Conservation (phyloP, 106 monocot species). For the Ottelia alismoides region DNA sequence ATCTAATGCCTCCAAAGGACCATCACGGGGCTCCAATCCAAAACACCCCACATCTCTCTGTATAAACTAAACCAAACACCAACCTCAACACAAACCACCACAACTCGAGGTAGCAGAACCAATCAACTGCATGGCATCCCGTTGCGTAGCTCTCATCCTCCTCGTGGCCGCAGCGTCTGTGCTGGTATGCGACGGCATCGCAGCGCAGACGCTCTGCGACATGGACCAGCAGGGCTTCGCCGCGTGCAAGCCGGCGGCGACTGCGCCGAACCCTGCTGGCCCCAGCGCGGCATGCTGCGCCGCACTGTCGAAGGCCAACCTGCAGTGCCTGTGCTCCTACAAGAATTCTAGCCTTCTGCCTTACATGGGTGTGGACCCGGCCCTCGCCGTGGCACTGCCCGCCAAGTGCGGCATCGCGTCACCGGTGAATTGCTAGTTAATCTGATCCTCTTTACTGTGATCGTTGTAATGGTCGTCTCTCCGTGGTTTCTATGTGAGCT, state of each 20-base stretch:
- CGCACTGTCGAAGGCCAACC: conserved; percentile 28
- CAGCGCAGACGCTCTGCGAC: conserved; percentile 24
- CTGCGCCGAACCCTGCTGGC: conserved; percentile 11
- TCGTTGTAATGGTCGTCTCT: too few relatives aligned
- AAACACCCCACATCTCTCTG: too few relatives aligned
- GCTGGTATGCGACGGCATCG: not conserved
- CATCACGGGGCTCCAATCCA: too few relatives aligned
- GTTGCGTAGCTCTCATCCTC: too few relatives aligned
- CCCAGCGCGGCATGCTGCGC: conserved; percentile 34
- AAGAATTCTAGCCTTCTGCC: conserved; percentile 28
- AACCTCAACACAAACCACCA: too few relatives aligned
- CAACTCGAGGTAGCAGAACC: too few relatives aligned
- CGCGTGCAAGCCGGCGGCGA: conserved; percentile 38
- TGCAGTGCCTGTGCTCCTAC: conserved; percentile 50
- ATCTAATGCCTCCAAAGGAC: too few relatives aligned
- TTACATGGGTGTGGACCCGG: conserved; percentile 26
- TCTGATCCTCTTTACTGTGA: too few relatives aligned
- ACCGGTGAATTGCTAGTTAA: conserved; percentile 20
- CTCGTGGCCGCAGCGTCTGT: not conserved
- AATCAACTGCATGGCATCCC: too few relatives aligned
- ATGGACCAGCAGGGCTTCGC: conserved; percentile 30
- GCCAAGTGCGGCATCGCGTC: conserved; percentile 24
- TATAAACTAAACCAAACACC: too few relatives aligned
- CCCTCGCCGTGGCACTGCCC: conserved; percentile 45
- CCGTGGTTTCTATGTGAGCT: too few relatives aligned